Evolutionary conservation across 495 filamentous ascomycete species (phyloP).

Genomic region (Penicillium bovifimosum): DNA sequence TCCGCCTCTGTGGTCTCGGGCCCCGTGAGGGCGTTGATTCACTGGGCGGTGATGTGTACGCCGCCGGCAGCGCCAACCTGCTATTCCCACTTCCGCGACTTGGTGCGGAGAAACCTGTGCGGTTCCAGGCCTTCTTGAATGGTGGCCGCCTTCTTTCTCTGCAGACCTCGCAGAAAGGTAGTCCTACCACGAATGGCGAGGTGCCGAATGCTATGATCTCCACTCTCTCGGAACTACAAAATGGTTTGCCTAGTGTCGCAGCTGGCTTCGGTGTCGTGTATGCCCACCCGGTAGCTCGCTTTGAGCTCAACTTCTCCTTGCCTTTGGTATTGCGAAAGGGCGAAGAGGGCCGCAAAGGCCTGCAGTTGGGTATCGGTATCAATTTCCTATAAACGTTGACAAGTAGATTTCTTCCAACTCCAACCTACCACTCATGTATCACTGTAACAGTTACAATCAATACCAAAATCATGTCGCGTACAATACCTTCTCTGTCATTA

Average conservation of each 20-base stretch:
- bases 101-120: slow-evolving; percentile 73
- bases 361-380: slow-evolving; percentile 90
- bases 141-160: slow-evolving; percentile 80
- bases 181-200: slow-evolving; percentile 49
- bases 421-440: not conserved
- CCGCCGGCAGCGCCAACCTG: slow-evolving; percentile 78
- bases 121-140: slow-evolving; percentile 86
- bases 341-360: slow-evolving; percentile 82
- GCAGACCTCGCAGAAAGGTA: slow-evolving; percentile 48
- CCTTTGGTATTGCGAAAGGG: slow-evolving; percentile 74
- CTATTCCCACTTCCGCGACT: slow-evolving; percentile 76
- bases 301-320: slow-evolving; percentile 91
- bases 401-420: not conserved
- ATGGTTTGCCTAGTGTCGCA: slow-evolving; percentile 76
- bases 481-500: too few species aligned
- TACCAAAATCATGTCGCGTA: not conserved
- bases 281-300: slow-evolving; percentile 83
- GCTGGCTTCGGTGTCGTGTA: slow-evolving; percentile 90
- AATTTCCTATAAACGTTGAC: slow-evolving; percentile 64
- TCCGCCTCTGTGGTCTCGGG: slow-evolving; percentile 81
- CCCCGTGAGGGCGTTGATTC: slow-evolving; percentile 80
- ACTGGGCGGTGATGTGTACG: slow-evolving; percentile 85
- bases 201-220: slow-evolving; percentile 47
- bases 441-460: not conserved
- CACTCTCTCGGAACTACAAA: slow-evolving; percentile 58